phyloP scores from a whole-genome alignment of 2,329 filamentous ascomycete genomes.

The Chrysoporthe puriensis region DNA sequence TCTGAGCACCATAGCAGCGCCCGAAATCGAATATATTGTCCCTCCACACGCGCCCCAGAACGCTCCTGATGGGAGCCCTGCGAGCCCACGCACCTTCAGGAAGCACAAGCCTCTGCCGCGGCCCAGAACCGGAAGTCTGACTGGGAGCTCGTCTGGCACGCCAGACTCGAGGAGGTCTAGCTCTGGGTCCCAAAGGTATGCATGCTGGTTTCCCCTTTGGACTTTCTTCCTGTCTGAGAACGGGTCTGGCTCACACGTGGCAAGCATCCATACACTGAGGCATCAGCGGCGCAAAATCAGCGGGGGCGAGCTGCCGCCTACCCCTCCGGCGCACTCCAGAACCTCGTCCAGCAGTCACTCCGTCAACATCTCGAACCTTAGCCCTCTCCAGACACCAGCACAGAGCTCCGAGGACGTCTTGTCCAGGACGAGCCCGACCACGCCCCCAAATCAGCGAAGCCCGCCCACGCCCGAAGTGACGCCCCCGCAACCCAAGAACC shows the following conservation, averaged over 20 bases:
- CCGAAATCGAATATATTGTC: slow-evolving; percentile 28
- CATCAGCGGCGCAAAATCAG: slow-evolving; percentile 48
- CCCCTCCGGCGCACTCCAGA: slow-evolving; percentile 63
- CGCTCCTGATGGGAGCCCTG: slow-evolving; percentile 34
- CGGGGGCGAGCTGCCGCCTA: slow-evolving; percentile 60
- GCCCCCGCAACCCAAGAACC: slow-evolving; percentile 57
- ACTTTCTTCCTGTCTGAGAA: slow-evolving; percentile 22
- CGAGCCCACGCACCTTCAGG: slow-evolving; percentile 39
- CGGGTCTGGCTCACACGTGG: slow-evolving; percentile 38
- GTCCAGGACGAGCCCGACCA: slow-evolving; percentile 51
- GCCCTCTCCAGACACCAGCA: slow-evolving; percentile 42
- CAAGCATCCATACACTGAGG: slow-evolving; percentile 45
- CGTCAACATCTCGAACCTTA: slow-evolving; percentile 47
- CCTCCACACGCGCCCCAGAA: slow-evolving; percentile 27
- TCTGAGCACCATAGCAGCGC: slow-evolving; percentile 21
- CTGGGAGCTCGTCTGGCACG: slow-evolving; percentile 24
- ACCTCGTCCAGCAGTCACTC: slow-evolving; percentile 58
- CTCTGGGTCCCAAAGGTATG: slow-evolving; percentile 26
- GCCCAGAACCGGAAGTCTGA: slow-evolving; percentile 34
- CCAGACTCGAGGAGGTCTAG: slow-evolving; percentile 24
- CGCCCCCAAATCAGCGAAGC: slow-evolving; percentile 67
- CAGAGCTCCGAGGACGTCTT: slow-evolving; percentile 45
- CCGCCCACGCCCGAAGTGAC: slow-evolving; percentile 78
- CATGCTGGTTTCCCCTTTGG: slow-evolving; percentile 25
- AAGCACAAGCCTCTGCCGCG: slow-evolving; percentile 46